These are phyloP conservation scores for Cladobotryum mycophilum DNA, from an alignment of 2,329 filamentous ascomycete genomes.

Conservation along the genomic window DNA sequence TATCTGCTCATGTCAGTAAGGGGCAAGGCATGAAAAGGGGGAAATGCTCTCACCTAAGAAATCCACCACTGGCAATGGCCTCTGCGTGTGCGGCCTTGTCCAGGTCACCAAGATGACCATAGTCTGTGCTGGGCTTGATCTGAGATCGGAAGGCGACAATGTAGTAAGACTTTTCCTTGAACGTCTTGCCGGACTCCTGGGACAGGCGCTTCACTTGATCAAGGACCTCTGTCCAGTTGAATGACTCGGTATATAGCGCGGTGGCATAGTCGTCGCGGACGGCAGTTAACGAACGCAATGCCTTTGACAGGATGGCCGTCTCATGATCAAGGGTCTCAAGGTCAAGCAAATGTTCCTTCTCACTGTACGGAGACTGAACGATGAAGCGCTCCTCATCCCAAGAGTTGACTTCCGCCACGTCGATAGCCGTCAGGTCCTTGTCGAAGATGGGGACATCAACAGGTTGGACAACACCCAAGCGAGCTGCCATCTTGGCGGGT, in stretches of 20 bases:
- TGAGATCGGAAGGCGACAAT: slow-evolving; percentile 77
- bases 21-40: neutral
- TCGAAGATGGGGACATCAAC: slow-evolving; percentile 19
- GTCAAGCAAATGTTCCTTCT: slow-evolving; percentile 64
- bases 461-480: slow-evolving; percentile 18
- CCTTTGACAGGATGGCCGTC: slow-evolving; percentile 63
- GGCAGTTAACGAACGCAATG: slow-evolving; percentile 58
- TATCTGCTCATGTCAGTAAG: slow-evolving; percentile 47
- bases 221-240: slow-evolving; percentile 69
- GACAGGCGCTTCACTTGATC: slow-evolving; percentile 49
- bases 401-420: slow-evolving; percentile 20
- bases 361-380: slow-evolving; percentile 70
- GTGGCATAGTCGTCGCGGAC: slow-evolving; percentile 69
- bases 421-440: slow-evolving; percentile 20
- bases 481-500: slow-evolving; percentile 22
- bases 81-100: slow-evolving; percentile 77
- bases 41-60: slow-evolving; percentile 59
- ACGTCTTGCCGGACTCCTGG: slow-evolving; percentile 38
- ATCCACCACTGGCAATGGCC: slow-evolving; percentile 69
- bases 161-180: slow-evolving; percentile 65
- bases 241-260: slow-evolving; percentile 62
- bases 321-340: slow-evolving; percentile 59
- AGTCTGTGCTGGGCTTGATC: slow-evolving; percentile 61
- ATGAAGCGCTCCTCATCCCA: slow-evolving; percentile 33
- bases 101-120: slow-evolving; percentile 61